Evolutionary conservation across 2,329 filamentous ascomycete genomes (phyloP).

Genomic region (Aspergillus brunneoviolaceus): DNA sequence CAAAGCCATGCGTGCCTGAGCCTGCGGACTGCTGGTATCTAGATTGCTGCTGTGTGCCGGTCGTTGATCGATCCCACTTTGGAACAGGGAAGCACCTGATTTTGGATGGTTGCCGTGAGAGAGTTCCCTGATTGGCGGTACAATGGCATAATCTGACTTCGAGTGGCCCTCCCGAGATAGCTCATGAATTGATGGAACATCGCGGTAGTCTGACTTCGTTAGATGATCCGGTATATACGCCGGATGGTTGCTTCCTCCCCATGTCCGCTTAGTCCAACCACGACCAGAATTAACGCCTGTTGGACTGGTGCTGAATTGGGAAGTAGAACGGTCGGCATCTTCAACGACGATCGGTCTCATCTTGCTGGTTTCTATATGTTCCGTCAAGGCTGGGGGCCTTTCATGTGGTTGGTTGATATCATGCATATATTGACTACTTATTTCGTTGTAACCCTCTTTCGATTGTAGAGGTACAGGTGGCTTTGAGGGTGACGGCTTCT

Average conservation of each 20-base stretch:
- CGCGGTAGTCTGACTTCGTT: conserved; percentile 41
- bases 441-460: conserved; percentile 62
- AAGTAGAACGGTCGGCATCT: conserved; percentile 40
- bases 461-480: conserved; percentile 75
- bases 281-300: conserved; percentile 34
- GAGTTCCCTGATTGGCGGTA: conserved; percentile 43
- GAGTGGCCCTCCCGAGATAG: conserved; percentile 37
- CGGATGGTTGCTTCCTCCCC: conserved; percentile 38
- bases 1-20: conserved; percentile 45
- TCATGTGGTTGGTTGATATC: conserved; percentile 42
- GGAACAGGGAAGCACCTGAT: conserved; percentile 38
- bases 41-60: conserved; percentile 33
- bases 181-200: conserved; percentile 42
- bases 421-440: conserved; percentile 38
- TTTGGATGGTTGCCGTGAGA: conserved; percentile 38
- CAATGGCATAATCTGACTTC: conserved; percentile 42
- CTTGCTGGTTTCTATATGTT: conserved; percentile 47
- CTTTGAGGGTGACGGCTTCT: conserved; percentile 71
- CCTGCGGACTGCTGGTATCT: conserved; percentile 43
- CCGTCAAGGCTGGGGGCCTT: conserved; percentile 33
- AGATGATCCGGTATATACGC: conserved; percentile 40
- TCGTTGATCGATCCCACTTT: conserved; percentile 38
- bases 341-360: conserved; percentile 48
- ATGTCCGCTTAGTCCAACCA: conserved; percentile 43
- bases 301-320: conserved; percentile 44